Evolutionary conservation across 441 rosid species (phyloP).

Genomic region (Bruguiera hainesii): DNA sequence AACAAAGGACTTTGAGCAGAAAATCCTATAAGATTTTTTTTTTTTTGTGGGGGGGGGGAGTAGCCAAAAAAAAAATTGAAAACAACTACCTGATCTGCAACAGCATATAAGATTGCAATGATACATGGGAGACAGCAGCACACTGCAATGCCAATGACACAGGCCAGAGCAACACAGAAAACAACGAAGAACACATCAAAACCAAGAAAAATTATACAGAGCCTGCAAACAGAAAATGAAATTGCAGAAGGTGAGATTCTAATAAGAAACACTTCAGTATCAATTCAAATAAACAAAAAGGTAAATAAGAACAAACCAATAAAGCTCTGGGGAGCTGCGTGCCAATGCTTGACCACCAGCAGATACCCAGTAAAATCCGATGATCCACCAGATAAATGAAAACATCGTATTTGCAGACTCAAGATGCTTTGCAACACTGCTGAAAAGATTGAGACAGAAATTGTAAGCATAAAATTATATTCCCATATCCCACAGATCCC

Average conservation of each 20-base stretch:
- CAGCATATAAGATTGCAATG: conserved; percentile 91
- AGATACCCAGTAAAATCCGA: conserved; percentile 96
- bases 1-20: too few species aligned
- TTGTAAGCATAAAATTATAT: neutral
- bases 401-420: conserved; percentile 94
- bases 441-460: conserved; percentile 13
- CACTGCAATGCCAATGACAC: conserved; percentile 92
- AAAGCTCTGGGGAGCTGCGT: conserved; percentile 69
- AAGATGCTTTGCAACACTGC: conserved; percentile 72
- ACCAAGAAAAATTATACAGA: conserved; percentile 88
- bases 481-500: neutral
- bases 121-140: conserved; percentile 99
- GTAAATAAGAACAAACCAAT: conserved; percentile 53
- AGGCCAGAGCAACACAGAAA: conserved; percentile 93
- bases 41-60: too few species aligned
- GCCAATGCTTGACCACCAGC: conserved; percentile 81
- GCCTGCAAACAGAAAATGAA: conserved; percentile 54
- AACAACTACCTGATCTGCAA: conserved; percentile 79
- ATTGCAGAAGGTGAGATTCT: conserved; percentile 19
- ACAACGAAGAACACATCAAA: conserved; percentile 98
- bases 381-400: conserved; percentile 95
- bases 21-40: too few species aligned
- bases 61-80: neutral
- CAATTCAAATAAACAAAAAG: neutral
- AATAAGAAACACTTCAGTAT: conserved; percentile 5